phyloP scores from a whole-genome alignment of 148 eudicot species.

The Fagopyrum homotropicum region DNA sequence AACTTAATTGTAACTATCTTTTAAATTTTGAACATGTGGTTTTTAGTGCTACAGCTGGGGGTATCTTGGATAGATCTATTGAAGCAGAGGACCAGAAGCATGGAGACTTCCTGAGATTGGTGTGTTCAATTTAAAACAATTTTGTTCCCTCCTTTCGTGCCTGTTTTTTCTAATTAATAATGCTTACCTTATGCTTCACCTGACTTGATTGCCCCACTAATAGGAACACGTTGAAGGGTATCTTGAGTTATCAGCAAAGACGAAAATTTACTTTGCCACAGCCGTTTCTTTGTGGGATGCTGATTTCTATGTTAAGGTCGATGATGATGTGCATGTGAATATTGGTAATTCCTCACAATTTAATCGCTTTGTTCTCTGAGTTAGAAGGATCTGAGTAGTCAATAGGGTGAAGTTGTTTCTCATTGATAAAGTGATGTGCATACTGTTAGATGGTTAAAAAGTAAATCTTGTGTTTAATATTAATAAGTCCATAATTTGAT shows the following conservation, averaged over 20 bases:
- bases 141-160: neutral
- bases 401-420: neutral
- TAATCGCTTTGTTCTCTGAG: neutral
- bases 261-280: conserved; percentile 41
- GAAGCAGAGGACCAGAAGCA: conserved; percentile 42
- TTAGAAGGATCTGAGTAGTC: neutral
- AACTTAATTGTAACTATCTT: neutral
- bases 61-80: conserved; percentile 42
- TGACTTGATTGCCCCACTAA: neutral
- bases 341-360: conserved; percentile 24
- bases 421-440: neutral
- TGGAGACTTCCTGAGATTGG: conserved; percentile 54
- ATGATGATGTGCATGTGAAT: conserved; percentile 66
- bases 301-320: conserved; percentile 54
- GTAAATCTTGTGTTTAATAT: neutral
- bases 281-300: conserved; percentile 60
- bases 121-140: conserved; percentile 4
- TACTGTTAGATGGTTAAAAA: neutral
- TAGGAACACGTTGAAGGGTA: conserved; percentile 71
- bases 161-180: neutral
- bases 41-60: conserved; percentile 35
- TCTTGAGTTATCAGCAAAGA: conserved; percentile 56
- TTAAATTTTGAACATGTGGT: neutral
- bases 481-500: neutral
- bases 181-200: neutral